These are phyloP conservation scores for Coemansia sp. DNA, from an alignment of 192 early-diverging fungal genomes.

Conservation along the genomic window DNA sequence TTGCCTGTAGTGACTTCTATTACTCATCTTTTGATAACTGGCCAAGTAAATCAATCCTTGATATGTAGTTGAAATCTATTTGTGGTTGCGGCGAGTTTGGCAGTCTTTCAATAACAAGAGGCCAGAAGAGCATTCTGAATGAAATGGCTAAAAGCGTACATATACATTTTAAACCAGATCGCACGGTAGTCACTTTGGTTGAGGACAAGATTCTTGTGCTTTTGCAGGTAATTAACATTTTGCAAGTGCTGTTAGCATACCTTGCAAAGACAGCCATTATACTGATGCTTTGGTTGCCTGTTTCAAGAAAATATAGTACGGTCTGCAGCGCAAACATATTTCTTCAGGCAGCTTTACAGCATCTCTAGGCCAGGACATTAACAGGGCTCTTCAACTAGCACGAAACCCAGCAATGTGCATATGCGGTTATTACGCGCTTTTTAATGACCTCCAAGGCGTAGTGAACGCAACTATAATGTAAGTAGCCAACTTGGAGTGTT, in stretches of 20 bases:
- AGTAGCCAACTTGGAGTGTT: conserved; percentile 16
- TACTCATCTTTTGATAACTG: background rate
- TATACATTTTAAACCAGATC: conserved; percentile 9
- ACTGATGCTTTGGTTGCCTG: background rate
- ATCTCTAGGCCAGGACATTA: conserved; percentile 32
- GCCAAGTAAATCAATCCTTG: background rate
- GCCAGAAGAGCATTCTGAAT: conserved; percentile 45
- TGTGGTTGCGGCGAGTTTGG: conserved; percentile 27
- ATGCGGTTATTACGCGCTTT: conserved; percentile 22
- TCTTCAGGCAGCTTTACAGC: conserved; percentile 27
- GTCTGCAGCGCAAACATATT: conserved; percentile 20
- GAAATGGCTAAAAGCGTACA: conserved; percentile 29
- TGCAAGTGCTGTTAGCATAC: too few species aligned
- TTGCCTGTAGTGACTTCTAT: background rate
- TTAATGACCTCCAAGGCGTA: conserved; percentile 13
- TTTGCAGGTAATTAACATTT: conserved; percentile 25
- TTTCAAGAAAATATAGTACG: conserved; percentile 18
- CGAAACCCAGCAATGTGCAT: conserved; percentile 27
- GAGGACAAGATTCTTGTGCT: conserved; percentile 37
- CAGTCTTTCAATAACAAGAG: conserved; percentile 20
- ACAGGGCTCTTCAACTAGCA: conserved; percentile 19
- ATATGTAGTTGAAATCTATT: conserved; percentile 30
- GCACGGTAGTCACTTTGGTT: conserved; percentile 14
- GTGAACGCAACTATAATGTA: conserved; percentile 19
- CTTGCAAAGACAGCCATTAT: too few species aligned